phyloP scores from a whole-genome alignment of 345 rosid genomes.

The Dipteronia sinensis region DNA sequence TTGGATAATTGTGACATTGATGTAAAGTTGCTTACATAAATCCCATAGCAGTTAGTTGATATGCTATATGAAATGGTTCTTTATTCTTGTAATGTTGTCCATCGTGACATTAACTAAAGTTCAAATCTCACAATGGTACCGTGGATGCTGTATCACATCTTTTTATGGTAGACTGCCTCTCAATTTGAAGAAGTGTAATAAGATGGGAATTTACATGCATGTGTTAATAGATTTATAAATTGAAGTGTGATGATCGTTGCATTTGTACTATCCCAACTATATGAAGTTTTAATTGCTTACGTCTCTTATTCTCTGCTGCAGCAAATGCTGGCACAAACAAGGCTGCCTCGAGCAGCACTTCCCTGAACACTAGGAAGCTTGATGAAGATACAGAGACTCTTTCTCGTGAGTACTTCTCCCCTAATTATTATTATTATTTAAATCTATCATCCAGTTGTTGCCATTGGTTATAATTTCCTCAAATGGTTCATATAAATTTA shows the following conservation, averaged over 20 bases:
- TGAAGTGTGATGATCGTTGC: not conserved
- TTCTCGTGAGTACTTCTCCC: slow-evolving; percentile 59
- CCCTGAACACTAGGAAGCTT: slow-evolving; percentile 90
- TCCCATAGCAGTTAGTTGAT: too few relatives aligned
- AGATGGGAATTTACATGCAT: not conserved
- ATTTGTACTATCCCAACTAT: not conserved
- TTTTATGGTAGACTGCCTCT: not conserved
- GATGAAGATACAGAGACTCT: slow-evolving; percentile 95
- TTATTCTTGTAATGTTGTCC: not conserved
- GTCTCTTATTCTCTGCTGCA: slow-evolving; percentile 30
- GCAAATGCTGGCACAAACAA: slow-evolving; percentile 87
- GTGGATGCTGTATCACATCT: not conserved
- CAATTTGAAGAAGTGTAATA: not conserved
- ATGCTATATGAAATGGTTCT: too few relatives aligned
- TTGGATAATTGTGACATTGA: not conserved
- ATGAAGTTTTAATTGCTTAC: not conserved
- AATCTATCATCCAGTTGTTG: not conserved
- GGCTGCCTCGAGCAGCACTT: slow-evolving; percentile 90
- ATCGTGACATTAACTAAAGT: not conserved
- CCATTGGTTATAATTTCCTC: not conserved
- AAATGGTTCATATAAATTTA: not conserved
- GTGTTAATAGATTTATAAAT: not conserved
- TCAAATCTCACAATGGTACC: not conserved
- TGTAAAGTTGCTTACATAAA: too few relatives aligned
- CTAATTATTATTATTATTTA: not conserved